Conservation (phyloP, 202 grass and related monocot species). For the Saccharum hybrid region DNA sequence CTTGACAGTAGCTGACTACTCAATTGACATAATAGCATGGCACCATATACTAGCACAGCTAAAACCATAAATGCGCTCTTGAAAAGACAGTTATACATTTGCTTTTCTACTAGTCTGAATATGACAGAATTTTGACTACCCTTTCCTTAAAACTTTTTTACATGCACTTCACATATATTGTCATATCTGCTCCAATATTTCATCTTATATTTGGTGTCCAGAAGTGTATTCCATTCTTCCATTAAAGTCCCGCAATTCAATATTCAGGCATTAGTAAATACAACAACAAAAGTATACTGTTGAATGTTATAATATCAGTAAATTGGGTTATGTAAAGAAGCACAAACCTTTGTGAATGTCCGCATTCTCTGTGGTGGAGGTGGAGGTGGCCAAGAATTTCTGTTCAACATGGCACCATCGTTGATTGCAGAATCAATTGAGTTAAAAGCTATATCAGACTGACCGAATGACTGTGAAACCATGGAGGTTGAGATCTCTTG, state of each 20-base stretch:
- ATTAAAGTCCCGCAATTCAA: neutral
- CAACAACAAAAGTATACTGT: conserved; percentile 13
- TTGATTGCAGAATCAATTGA: conserved; percentile 96
- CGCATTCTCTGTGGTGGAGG: conserved; percentile 76
- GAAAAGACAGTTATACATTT: neutral
- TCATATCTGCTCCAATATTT: conserved; percentile 15
- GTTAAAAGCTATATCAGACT: conserved; percentile 92
- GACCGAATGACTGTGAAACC: conserved; percentile 97
- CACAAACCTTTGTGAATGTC: conserved; percentile 95
- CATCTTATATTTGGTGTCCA: neutral
- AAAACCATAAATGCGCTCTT: neutral
- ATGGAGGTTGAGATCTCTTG: conserved; percentile 97
- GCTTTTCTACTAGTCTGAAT: conserved; percentile 5
- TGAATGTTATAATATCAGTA: conserved; percentile 29
- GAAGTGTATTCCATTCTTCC: neutral
- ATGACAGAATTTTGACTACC: conserved; percentile 11
- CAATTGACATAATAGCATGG: neutral
- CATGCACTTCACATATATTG: neutral
- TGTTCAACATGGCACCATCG: conserved; percentile 80
- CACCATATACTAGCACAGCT: neutral
- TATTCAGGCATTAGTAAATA: conserved; percentile 30
- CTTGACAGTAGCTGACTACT: conserved; percentile 21
- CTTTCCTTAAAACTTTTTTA: neutral
- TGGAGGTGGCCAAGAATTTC: conserved; percentile 68
- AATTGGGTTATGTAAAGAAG: conserved; percentile 42